Conservation (phyloP, 345 rosid genomes). For the Corchorus olitorius region DNA sequence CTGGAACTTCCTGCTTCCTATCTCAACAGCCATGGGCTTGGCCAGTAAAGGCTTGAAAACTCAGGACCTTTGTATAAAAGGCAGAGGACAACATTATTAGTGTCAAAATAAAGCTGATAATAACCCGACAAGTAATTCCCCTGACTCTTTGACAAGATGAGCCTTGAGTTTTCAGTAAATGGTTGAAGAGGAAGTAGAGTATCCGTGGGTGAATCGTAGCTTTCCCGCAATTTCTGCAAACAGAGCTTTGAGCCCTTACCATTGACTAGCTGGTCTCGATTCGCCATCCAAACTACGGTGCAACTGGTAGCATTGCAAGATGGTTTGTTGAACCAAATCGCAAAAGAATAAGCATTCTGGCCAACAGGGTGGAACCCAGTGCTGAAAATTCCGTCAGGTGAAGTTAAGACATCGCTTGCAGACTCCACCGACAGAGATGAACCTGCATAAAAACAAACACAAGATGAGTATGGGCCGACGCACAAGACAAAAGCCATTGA, state of each 20-base stretch:
- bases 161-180: constrained; percentile 19
- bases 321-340: constrained; percentile 31
- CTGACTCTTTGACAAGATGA: constrained; percentile 25
- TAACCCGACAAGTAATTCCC: constrained; percentile 29
- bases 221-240: constrained; percentile 31
- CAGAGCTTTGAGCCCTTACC: constrained; percentile 20
- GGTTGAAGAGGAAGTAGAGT: constrained; percentile 40
- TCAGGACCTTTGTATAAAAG: constrained; percentile 28
- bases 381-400: constrained; percentile 12
- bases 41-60: constrained; percentile 36
- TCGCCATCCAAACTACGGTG: constrained; percentile 38
- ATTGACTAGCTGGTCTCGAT: constrained; percentile 31
- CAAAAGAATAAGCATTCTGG: constrained; percentile 21
- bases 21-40: constrained; percentile 15
- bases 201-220: constrained; percentile 40
- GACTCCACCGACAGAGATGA: constrained; percentile 8
- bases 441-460: neutral
- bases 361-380: constrained; percentile 21
- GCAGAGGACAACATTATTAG: constrained; percentile 31
- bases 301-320: neutral
- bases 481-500: constrained; percentile 4
- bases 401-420: constrained; percentile 3
- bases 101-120: constrained; percentile 31
- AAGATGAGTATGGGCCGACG: neutral
- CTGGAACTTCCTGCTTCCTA: constrained; percentile 32